Evolutionary conservation across 352 stramenopile species (phyloP), one percentile per base, ranked within the genome.

Genomic region (Pythium vanterpoolii): DNA sequence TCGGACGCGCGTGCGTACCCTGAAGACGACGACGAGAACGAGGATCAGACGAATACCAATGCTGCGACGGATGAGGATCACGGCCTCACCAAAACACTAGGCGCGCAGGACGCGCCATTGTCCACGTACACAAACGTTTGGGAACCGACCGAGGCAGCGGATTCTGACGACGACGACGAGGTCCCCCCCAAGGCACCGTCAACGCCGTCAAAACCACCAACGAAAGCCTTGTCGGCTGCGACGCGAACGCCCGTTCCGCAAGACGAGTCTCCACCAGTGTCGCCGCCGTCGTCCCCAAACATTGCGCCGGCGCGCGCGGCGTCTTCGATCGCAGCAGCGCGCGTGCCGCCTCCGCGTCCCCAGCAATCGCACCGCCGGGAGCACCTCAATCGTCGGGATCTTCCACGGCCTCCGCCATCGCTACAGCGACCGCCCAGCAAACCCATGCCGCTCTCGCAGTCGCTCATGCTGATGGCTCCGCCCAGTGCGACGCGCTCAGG

Each of bases 371-470:
- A n/a, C n/a, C n/a, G n/a, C n/a, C n/a, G n/a, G n/a, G n/a, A n/a
- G n/a, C n/a, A n/a, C n/a, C n/a, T n/a, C n/a, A n/a, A n/a, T n/a
- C n/a, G n/a, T n/a, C n/a, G n/a, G n/a, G n/a, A n/a, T n/a, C n/a
- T n/a, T n/a, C 42, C 21, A 30, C 7, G 13, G 30, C 42, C 19
- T 26, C 30, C 26, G 44, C 13, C 47, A 33, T 31, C 30, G 23
- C 31, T 7, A 51, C 2, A 3, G 36, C 44, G 11, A 40, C 43
- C 48, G 19, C 47, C 56, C n/a, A 19, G 34, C 50, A 60, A 61
- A 51, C 51, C 51, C 3, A 62, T 62, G 52, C 52, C 43, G 43
- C 43, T 62, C 10, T 57, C 60, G n/a, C 52, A 62, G 34, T 67
- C 60, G 34, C 16, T 57, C 4, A 60, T 62, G 60, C 49, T 56